phyloP scores from a whole-genome alignment of 352 stramenopile species.

The Globisporangium heterothallicum region DNA sequence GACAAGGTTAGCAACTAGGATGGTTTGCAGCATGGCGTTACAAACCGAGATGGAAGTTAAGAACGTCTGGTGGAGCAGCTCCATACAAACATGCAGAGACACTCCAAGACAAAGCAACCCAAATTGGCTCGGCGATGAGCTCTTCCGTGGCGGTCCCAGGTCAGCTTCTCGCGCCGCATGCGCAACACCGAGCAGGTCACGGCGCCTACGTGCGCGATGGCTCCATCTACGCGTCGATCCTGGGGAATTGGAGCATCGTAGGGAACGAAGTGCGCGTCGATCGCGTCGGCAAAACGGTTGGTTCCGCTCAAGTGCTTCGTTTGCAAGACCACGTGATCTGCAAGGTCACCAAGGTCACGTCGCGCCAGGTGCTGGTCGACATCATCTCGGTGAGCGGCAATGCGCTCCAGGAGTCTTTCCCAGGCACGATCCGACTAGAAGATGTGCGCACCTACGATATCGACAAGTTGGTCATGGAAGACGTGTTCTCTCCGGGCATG shows the following conservation, averaged over 20 bases:
- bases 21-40: not conserved
- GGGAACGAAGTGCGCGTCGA: conserved; percentile 39
- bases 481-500: conserved; percentile 62
- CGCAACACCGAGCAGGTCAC: conserved; percentile 31
- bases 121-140: no score
- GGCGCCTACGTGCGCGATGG: conserved; percentile 58
- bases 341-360: conserved; percentile 60
- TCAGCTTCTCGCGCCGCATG: conserved; percentile 39
- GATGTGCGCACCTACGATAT: conserved; percentile 76
- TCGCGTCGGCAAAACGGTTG: conserved; percentile 48
- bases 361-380: conserved; percentile 71
- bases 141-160: conserved; percentile 44
- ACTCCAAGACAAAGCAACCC: conserved; percentile 10
- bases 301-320: conserved; percentile 62
- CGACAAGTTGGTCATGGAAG: conserved; percentile 78
- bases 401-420: conserved; percentile 77
- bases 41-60: not conserved
- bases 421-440: conserved; percentile 70
- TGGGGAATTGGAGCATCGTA: conserved; percentile 35
- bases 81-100: conserved; percentile 15
- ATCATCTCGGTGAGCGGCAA: conserved; percentile 64
- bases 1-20: not conserved
- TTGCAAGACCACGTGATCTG: conserved; percentile 64
- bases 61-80: not conserved
- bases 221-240: conserved; percentile 67